Base-by-base conservation (phyloP, 2,329 filamentous ascomycete genomes). In the Penicillium decumbens region DNA sequence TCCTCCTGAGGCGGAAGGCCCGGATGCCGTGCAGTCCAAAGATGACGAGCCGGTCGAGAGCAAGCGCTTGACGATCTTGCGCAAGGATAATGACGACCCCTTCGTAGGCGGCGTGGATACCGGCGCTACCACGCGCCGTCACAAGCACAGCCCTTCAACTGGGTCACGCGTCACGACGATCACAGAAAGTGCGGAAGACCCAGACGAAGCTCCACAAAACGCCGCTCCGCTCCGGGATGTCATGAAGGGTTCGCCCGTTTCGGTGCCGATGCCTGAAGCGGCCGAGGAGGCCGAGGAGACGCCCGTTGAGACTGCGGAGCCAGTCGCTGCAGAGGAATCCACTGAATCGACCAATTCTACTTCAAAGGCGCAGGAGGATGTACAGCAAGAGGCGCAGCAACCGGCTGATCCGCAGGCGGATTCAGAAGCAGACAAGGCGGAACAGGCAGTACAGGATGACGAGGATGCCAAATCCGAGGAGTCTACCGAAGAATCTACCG, bases 1-100 rank as follows among this genome's bases (percentile, higher is more conserved):
- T 39, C 92, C 93, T 0, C 83, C 88, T 2, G 92, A 97, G 70
- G 92, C 93, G 3, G 92, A 97, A 70, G 92, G 91, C 0, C 73
- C 89, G 1, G 88, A 92, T 56, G 72, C 74, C 12, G 51, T 61
- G 23, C 58, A 59, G 41, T 57, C 60, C 13, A 47, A 51, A 23
- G 47, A 54, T 35, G 51, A 59, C 39, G 59, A 66, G 32, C 54
- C 58, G 20, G 49, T 52, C 32, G 65, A 67, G 23, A 60, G 47
- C n/a, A 64, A 63, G 41, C 64, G 65, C 28, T 54, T 71, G 54
- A 69, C 67, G 13, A 70, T 71, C n/a, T 40, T 71, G 41, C 65
- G 65, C 7, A 70, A 70, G 49, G 65, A 66, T 2, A 49, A 56
- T 33, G 62, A 66, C n/a, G 55, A 44, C 1, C 44, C 61, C 2